phyloP scores from a whole-genome alignment of 139 green algal species.

The Volvox africanus region DNA sequence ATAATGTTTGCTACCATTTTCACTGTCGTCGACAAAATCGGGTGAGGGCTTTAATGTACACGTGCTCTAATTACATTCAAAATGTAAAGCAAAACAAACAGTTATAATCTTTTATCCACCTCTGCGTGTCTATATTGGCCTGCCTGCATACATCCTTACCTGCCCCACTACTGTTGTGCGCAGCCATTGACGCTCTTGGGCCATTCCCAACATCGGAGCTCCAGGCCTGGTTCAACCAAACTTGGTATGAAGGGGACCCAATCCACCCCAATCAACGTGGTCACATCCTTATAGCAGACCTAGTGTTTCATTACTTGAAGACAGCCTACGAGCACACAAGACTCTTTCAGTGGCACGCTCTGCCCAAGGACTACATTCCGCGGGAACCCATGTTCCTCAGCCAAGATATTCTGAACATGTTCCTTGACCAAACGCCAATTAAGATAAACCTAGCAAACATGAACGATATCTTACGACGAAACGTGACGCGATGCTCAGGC shows the following conservation, averaged over 20 bases:
- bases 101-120: too few species aligned
- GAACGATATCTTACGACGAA: background rate
- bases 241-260: background rate
- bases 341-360: too few species aligned
- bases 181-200: background rate
- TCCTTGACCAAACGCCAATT: background rate
- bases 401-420: background rate
- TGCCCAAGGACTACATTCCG: background rate
- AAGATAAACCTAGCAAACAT: background rate
- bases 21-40: too few species aligned
- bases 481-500: background rate
- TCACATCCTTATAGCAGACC: background rate
- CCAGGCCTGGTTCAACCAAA: constrained; percentile 1
- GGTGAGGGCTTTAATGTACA: too few species aligned
- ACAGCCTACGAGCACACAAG: too few species aligned
- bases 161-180: background rate
- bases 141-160: background rate
- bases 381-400: background rate
- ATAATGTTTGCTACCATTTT: too few species aligned
- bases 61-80: too few species aligned
- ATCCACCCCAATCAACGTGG: background rate
- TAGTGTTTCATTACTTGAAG: background rate
- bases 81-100: too few species aligned
- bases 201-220: background rate
- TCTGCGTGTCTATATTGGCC: background rate